These are phyloP conservation scores for Moesziomyces sp. DNA, from an alignment of 1,284 basidiomycete species.

Conservation along the genomic window DNA sequence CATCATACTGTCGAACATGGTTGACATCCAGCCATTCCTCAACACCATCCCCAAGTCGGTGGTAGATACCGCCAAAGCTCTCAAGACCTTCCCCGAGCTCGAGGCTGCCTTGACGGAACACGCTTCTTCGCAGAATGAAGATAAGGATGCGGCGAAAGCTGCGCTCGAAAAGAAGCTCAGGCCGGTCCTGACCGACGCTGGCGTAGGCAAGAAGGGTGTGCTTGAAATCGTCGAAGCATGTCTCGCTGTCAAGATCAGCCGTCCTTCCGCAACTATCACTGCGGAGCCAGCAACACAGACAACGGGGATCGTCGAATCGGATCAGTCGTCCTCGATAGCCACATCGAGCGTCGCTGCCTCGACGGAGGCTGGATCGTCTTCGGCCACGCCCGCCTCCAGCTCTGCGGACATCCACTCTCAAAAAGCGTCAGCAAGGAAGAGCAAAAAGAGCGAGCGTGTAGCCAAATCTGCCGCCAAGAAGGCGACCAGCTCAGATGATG, in stretches of 20 bases:
- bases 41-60: conserved; percentile 27
- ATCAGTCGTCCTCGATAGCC: neutral
- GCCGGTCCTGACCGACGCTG: conserved; percentile 53
- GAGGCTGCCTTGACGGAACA: conserved; percentile 28
- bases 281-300: neutral
- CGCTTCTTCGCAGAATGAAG: neutral
- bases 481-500: conserved; percentile 2
- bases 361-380: neutral
- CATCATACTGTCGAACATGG: neutral
- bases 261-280: neutral
- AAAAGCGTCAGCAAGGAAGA: conserved; percentile 1
- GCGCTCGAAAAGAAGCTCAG: conserved; percentile 36
- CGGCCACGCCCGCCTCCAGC: neutral
- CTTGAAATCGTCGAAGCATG: conserved; percentile 42
- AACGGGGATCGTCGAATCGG: neutral
- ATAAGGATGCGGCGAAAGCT: neutral
- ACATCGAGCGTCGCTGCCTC: neutral
- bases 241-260: conserved; percentile 1
- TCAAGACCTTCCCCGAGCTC: conserved; percentile 52
- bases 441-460: conserved; percentile 1
- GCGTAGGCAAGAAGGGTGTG: conserved; percentile 45
- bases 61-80: conserved; percentile 61
- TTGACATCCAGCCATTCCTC: conserved; percentile 26
- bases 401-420: neutral
- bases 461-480: conserved; percentile 9